Evolutionary conservation across 75 land plant species (phyloP).

Genomic region (Larix kaempferi): DNA sequence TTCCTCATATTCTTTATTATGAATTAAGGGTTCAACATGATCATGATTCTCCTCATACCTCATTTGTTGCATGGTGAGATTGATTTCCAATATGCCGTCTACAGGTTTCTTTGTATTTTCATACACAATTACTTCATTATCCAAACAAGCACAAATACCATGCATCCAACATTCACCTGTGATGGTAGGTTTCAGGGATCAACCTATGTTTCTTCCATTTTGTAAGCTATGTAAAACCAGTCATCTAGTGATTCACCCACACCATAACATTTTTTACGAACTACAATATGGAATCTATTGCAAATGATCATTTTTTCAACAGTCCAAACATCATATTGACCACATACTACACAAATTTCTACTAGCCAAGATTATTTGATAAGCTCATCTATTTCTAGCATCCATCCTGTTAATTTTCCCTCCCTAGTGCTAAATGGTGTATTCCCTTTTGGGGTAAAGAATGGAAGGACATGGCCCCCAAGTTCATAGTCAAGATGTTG

Average conservation of each 20-base stretch:
- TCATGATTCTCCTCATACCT: too few species aligned
- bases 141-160: constrained; percentile 93
- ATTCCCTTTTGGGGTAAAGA: constrained; percentile 22
- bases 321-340: constrained; percentile 81
- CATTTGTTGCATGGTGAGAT: too few species aligned
- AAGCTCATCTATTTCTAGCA: constrained; percentile 54
- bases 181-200: constrained; percentile 87
- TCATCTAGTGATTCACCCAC: constrained; percentile 50
- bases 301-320: constrained; percentile 90
- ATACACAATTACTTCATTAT: constrained; percentile 66
- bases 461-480: constrained; percentile 34
- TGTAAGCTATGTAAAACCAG: constrained; percentile 94
- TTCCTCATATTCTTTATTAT: too few species aligned
- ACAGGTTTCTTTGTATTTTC: constrained; percentile 89
- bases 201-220: constrained; percentile 69
- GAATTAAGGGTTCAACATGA: too few species aligned
- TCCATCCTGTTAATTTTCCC: constrained; percentile 47
- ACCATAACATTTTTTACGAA: constrained; percentile 98
- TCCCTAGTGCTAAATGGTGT: constrained; percentile 27
- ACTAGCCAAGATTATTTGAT: constrained; percentile 71
- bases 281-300: constrained; percentile 92
- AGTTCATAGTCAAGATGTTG: not conserved
- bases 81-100: constrained; percentile 72
- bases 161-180: constrained; percentile 81
- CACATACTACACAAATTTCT: constrained; percentile 87